A percentile compares a stretch with the other conserved stretches of the same genome.
phyloP scores from a whole-genome alignment of 768 basidiomycete species.

The Mrakia gelida region DNA sequence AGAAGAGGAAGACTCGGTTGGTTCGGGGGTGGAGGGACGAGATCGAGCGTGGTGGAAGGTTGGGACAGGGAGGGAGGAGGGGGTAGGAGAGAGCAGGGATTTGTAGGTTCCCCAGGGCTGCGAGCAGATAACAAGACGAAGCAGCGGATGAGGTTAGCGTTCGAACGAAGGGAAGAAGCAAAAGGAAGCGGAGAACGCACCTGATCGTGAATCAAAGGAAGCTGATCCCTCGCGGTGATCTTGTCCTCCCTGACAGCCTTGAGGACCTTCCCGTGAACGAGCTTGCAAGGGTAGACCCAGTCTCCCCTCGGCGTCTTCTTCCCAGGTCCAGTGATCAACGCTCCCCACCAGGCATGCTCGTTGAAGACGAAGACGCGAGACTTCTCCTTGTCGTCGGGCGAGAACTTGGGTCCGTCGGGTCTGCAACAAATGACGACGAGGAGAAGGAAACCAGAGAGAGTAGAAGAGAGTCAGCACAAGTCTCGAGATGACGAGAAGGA shows the following conservation, averaged over 20 bases:
- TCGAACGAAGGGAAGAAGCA: neutral
- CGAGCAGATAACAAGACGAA: neutral
- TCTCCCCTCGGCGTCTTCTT: too few relatives aligned
- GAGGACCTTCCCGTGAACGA: neutral
- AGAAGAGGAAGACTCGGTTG: neutral
- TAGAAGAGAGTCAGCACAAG: neutral
- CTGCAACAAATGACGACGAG: neutral
- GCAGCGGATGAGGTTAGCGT: neutral
- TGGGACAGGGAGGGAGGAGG: neutral
- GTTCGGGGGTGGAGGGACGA: neutral
- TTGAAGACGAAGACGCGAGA: neutral
- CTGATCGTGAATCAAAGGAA: neutral
- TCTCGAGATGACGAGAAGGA: neutral
- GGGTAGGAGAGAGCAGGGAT: neutral
- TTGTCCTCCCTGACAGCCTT: neutral
- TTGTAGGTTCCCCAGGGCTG: constrained; percentile 16
- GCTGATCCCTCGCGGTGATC: neutral
- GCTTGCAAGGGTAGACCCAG: neutral
- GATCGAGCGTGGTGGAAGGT: neutral
- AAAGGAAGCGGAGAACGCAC: neutral
- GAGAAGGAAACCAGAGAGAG: neutral
- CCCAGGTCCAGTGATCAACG: neutral
- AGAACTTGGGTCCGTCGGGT: neutral
- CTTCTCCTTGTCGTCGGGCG: constrained; percentile 4
- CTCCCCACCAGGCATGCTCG: constrained; percentile 14